Base-by-base conservation (phyloP, 1,284 basidiomycete genomes). In the Cronartium quercuum region DNA sequence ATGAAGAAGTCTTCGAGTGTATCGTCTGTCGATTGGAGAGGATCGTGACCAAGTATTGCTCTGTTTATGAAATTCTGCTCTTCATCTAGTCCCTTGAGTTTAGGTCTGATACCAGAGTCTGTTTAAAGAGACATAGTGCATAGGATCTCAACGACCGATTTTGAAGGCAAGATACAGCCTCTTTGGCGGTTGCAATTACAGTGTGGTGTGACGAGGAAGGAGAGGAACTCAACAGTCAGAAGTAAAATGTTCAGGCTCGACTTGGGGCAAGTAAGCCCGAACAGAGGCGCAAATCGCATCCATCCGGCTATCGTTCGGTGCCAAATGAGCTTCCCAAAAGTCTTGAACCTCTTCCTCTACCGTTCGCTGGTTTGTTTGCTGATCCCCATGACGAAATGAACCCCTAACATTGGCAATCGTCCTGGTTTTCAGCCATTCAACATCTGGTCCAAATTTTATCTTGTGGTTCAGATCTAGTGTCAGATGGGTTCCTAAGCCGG, bases 401-500 rank as follows among this genome's bases (percentile, higher is more conserved):
- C 3, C 34, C 13, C n/a, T 12, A 13, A 18, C 12, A 60, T 13
- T 65, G 21, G 34, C 47, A 21, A 21, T 38, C 44, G 13, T 55
- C 15, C 10, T n/a, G n/a, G 69, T 65, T 6, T 86, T 85, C 79
- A 97, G 85, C 88, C 91, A 93, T 80, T 97, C 90, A 7, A 94
- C 86, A 80, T 98, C 94, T 2, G 95, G 96, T 0, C 95, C 95
- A 81, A 99, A 98, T 34, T 88, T 87, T 66, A 98, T 86, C 78
- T 91, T 90, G 0, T 92, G 91, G 68, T 90, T 86, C 76, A 99
- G 81, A 82, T 95, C 92, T 57, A 98, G 83, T 6, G 93, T 96
- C 3, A 75, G 84, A 83, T 96, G 94, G 10, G 92, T 94, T 2
- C 94, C 94, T 10, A 96, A 84, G 2, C 90, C 90, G 83, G 75